Base-by-base conservation (phyloP, 805 yeast species). In the Candida nemodendra region DNA sequence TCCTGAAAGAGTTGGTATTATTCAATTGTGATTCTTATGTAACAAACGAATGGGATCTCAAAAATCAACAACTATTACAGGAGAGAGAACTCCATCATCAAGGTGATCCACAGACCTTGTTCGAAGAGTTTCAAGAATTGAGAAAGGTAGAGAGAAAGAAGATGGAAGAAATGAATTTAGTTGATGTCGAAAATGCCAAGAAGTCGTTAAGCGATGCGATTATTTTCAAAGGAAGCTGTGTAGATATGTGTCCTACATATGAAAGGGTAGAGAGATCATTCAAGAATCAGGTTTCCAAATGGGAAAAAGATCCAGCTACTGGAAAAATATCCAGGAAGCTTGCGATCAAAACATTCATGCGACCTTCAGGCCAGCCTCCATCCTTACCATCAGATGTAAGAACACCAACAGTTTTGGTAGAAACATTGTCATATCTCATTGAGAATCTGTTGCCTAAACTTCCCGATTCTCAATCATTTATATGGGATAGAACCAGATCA, bases 291-390 rank as follows among this genome's bases (percentile, higher is more conserved):
- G 93, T 89, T 25, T 82, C 85, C 40, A 69, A 74, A 8, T 71
- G 81, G 50, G 99, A 93, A 62, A 81, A 71, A 46, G 88, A 83
- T 43, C 76, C 80, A 2, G 65, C 65, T 0, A 69, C 78, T 3
- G 78, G 78, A 4, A 72, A 66, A 44, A 82, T 88, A 5, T 71
- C 86, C 0, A 59, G 75, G 19, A 54, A 54, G 0, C 66, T 69
- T 30, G 96, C 97, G 0, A 76, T 93, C 5, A 93, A 93, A 62
- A 95, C 96, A 2, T 93, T 93, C 57, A 84, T 95, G 16, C 71
- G 99, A 51, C 97, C 99, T 0, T 97, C 98, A 0, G 99, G 98
- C 5, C 96, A 93, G 51, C 95, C 96, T 1, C 98, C 97, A 2
- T 95, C 98, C 3, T 66, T 93, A 41, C 99, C 99, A 0, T 88